A percentile compares a stretch with the other conserved stretches of the same genome.
phyloP scores from a whole-genome alignment of 2,329 filamentous ascomycete genomes.

The Ambrosiella cleistominuta region DNA sequence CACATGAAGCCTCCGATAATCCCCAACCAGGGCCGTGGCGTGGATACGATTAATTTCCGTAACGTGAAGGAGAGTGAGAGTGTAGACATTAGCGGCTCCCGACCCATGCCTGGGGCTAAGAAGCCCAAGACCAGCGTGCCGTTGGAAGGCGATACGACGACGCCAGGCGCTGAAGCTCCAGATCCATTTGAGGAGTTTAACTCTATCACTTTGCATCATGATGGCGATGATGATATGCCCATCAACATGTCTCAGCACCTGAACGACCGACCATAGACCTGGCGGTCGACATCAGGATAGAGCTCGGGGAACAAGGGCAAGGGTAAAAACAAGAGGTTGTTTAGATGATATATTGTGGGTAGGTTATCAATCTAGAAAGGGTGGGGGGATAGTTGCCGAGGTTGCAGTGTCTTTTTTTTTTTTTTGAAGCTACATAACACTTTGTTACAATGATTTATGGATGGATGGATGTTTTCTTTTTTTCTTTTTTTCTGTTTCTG shows the following conservation, averaged over 20 bases:
- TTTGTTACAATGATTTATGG: background rate
- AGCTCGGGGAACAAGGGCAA: background rate
- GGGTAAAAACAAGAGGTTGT: background rate
- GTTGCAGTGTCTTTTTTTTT: background rate
- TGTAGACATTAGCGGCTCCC: slow-evolving; percentile 59
- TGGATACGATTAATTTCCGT: slow-evolving; percentile 92
- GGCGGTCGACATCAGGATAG: background rate
- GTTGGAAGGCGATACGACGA: slow-evolving; percentile 41
- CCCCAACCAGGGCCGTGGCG: slow-evolving; percentile 71
- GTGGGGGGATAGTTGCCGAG: background rate
- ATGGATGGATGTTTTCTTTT: background rate
- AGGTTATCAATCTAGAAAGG: background rate
- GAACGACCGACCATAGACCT: slow-evolving; percentile 14
- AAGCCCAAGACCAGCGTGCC: slow-evolving; percentile 7
- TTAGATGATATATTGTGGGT: background rate
- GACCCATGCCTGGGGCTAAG: slow-evolving; percentile 21
- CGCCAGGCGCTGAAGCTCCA: slow-evolving; percentile 60
- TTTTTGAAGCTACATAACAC: background rate
- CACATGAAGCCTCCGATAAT: slow-evolving; percentile 98
- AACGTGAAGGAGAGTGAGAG: slow-evolving; percentile 96
- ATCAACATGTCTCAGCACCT: slow-evolving; percentile 18
- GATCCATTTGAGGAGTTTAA: slow-evolving; percentile 99
- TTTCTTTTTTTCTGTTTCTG: background rate
- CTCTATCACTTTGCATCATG: slow-evolving; percentile 91
- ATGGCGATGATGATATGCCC: slow-evolving; percentile 54